Evolutionary conservation across 345 rosid genomes (phyloP), one percentile per base, ranked within the genome.

Genomic region (Aquilaria sinensis): DNA sequence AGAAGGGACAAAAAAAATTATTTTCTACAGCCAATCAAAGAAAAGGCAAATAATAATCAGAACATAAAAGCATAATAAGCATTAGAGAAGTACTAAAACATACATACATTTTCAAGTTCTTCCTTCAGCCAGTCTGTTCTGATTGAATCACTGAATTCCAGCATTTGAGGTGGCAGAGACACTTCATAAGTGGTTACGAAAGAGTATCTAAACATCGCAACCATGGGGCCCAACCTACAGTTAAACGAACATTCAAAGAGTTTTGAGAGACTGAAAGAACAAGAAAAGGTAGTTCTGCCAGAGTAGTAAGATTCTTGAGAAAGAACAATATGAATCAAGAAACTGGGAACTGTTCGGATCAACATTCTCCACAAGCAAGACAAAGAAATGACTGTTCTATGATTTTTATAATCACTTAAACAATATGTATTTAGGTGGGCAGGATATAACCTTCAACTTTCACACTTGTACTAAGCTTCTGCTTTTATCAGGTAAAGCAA

Each of bases 181-280:
- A 94, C 78, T 11, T 79, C 74, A 70, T 81, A 88, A 57, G 91
- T 81, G 32, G 81, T 68, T 62, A 90, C 91, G 15, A 76, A 79
- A 73, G 96, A 86, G 84, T 86, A 88, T 63, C 80, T 83, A 74
- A 94, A 88, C 87, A 90, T 80, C 31, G 97, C 96, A 61, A 84
- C 93, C 86, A 88, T 74, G 57, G 91, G 82, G 16, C 99, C 99
- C 52, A 80, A 69, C 57, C 99, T 94, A 89, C 78, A 77, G 31
- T 66, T 52, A 23, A 52, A 64, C 29, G 51, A 68, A 60, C 37
- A 61, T 47, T n/a, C 34, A 33, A 53, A 58, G 43, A 30, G 57
- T 31, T 37, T 37, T 37, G 8, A 55, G 64, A 51, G 54, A 67
- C 57, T 52, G n/a, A 9, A 51, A 58, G 34, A 49, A 11, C 16